Conservation (phyloP, 2,329 filamentous ascomycete genomes). For the Fusarium gaditjirri region DNA sequence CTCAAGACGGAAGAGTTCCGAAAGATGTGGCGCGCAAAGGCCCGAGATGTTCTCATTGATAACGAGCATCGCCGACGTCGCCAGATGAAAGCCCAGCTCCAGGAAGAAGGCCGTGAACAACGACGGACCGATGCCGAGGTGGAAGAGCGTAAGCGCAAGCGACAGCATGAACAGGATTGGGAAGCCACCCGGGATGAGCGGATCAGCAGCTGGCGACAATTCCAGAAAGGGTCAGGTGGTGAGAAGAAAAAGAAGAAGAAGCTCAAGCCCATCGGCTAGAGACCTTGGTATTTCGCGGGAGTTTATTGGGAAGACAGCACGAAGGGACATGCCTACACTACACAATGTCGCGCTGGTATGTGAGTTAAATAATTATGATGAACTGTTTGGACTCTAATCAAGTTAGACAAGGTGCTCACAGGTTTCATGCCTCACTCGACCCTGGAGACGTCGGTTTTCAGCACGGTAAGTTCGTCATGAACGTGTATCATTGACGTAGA, state of each 20-base stretch:
- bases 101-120: slow-evolving; percentile 93
- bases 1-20: slow-evolving; percentile 85
- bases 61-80: slow-evolving; percentile 86
- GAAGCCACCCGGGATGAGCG: slow-evolving; percentile 90
- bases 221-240: slow-evolving; percentile 77
- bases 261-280: slow-evolving; percentile 69
- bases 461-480: slow-evolving; percentile 34
- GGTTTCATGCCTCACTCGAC: slow-evolving; percentile 15
- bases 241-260: slow-evolving; percentile 77
- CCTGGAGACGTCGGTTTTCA: slow-evolving; percentile 7
- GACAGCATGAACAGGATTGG: slow-evolving; percentile 95
- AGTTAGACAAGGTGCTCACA: slow-evolving; percentile 37
- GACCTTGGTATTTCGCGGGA: slow-evolving; percentile 3
- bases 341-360: slow-evolving; percentile 40
- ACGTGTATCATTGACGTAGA: slow-evolving; percentile 2
- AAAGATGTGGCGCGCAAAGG: slow-evolving; percentile 89
- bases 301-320: slow-evolving; percentile 19
- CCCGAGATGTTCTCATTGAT: slow-evolving; percentile 88
- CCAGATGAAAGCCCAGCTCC: slow-evolving; percentile 93
- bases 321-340: slow-evolving; percentile 24
- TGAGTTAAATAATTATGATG: slow-evolving; percentile 48
- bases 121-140: slow-evolving; percentile 86
- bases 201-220: slow-evolving; percentile 94
- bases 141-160: slow-evolving; percentile 82
- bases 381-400: slow-evolving; percentile 48